Conservation (phyloP, 257 asterid genomes). For the Handroanthus guayacan region DNA sequence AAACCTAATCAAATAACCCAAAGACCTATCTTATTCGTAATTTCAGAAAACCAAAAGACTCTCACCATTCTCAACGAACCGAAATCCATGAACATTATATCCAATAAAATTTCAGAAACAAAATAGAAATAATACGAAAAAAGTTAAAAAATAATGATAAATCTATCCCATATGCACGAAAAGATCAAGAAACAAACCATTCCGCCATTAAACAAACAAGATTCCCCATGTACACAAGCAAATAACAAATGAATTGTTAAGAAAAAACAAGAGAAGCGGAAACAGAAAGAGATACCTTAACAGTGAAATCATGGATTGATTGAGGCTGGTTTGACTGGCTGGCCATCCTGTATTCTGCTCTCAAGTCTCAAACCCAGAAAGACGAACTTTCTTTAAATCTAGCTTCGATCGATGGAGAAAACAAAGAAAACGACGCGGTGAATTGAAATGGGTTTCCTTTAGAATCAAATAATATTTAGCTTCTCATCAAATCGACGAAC, state of each 20-base stretch:
- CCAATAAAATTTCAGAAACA: conserved; percentile 1
- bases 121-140: background rate
- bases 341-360: conserved; percentile 59
- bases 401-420: conserved; percentile 19
- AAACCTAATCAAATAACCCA: conserved; percentile 6
- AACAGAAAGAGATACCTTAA: conserved; percentile 57
- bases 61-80: conserved; percentile 23
- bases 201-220: background rate
- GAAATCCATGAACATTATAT: background rate
- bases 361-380: conserved; percentile 24
- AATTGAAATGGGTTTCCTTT: conserved; percentile 39
- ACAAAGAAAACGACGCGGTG: conserved; percentile 17
- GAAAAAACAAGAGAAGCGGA: background rate
- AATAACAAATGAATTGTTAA: background rate
- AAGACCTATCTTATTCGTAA: background rate
- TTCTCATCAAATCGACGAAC: conserved; percentile 8
- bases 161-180: background rate
- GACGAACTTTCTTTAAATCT: conserved; percentile 20
- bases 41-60: background rate
- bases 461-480: conserved; percentile 24
- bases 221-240: background rate
- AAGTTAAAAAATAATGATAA: background rate
- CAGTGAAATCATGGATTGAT: conserved; percentile 84
- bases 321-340: conserved; percentile 64
- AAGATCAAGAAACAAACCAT: background rate